Evolutionary conservation across 2,329 filamentous ascomycete species (phyloP).

Genomic region (Clarireedia monteithiana): DNA sequence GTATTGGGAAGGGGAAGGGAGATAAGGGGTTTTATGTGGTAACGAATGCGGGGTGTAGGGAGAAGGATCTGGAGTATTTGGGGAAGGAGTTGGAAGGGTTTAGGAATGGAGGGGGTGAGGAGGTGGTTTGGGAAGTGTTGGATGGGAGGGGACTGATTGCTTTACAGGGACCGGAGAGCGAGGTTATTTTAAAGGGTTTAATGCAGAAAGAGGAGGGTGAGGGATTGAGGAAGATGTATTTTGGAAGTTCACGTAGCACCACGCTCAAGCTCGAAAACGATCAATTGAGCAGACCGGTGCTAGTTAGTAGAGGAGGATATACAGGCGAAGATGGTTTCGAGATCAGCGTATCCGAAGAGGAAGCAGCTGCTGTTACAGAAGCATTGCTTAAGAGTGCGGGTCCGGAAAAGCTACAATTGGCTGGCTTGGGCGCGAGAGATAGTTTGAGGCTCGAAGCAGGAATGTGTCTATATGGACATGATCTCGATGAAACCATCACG

Average conservation of each 20-base stretch:
- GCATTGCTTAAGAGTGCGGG: slow-evolving; percentile 46
- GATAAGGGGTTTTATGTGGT: slow-evolving; percentile 76
- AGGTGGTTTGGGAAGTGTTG: slow-evolving; percentile 62
- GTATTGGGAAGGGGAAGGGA: too few relatives aligned
- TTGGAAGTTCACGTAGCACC: slow-evolving; percentile 66
- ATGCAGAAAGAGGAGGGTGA: slow-evolving; percentile 40
- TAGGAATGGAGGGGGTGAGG: slow-evolving; percentile 43
- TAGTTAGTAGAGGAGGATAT: slow-evolving; percentile 87
- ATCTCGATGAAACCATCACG: slow-evolving; percentile 73
- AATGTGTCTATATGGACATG: slow-evolving; percentile 99
- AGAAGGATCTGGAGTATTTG: slow-evolving; percentile 80
- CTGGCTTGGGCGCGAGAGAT: slow-evolving; percentile 85
- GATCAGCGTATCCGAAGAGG: slow-evolving; percentile 69
- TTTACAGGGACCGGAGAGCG: slow-evolving; percentile 77
- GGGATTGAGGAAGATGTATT: slow-evolving; percentile 65
- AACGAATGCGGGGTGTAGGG: slow-evolving; percentile 85
- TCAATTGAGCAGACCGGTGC: slow-evolving; percentile 41
- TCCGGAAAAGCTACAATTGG: slow-evolving; percentile 59
- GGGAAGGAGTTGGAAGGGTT: slow-evolving; percentile 58
- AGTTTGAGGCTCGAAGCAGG: slow-evolving; percentile 90
- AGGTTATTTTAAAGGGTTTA: slow-evolving; percentile 57
- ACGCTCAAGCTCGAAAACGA: slow-evolving; percentile 54
- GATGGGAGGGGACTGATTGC: slow-evolving; percentile 74
- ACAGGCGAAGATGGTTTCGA: slow-evolving; percentile 98
- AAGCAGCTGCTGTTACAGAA: slow-evolving; percentile 59